Evolutionary conservation across 2,329 filamentous ascomycete species (phyloP), one percentile per base, ranked within the genome.

Genomic region (Penicillium brevicompactum): DNA sequence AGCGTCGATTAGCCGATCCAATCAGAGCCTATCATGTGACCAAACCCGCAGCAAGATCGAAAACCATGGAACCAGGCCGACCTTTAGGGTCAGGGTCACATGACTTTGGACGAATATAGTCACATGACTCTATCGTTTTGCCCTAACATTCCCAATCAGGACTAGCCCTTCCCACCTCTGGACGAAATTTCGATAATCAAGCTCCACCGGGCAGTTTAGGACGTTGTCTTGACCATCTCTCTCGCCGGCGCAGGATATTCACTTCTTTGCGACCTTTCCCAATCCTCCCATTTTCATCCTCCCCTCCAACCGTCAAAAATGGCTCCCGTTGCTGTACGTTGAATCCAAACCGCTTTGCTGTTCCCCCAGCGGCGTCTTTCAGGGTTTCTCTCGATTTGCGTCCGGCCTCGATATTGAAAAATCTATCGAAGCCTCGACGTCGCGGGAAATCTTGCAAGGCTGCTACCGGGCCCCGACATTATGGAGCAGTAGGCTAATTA

Each of bases 401-500:
- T 14, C 32, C 18, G 14, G 22, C 48, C 40, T 53, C 55, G 46
- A 48, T 60, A 56, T 65, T 64, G 62, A 60, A 66, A 66, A 48
- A 66, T 63, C 60, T 64, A 64, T 62, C 37, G 50, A 40, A 41
- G 49, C 7, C 21, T 4, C 14, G 30, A 6, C 22, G 27, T 49
- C 18, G 47, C 50, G 31, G 41, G 51, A 46, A 41, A 43, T 34
- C 46, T 22, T 14, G 30, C 45, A 50, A 56, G 55, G 51, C 43
- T 48, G 43, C 53, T 52, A 60, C 55, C 42, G 55, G 60, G 67
- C 68, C 58, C 56, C 70, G 62, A 67, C 62, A 65, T 63, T 46
- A 68, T 68, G 72, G 75, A 89, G 86, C 92, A 97, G 93, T 96
- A 97, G 93, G 94, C 92, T 97, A 93, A 95, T 85, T 82, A 79